Base-by-base conservation (phyloP, 2,329 filamentous ascomycete genomes). In the Colletotrichum musae region DNA sequence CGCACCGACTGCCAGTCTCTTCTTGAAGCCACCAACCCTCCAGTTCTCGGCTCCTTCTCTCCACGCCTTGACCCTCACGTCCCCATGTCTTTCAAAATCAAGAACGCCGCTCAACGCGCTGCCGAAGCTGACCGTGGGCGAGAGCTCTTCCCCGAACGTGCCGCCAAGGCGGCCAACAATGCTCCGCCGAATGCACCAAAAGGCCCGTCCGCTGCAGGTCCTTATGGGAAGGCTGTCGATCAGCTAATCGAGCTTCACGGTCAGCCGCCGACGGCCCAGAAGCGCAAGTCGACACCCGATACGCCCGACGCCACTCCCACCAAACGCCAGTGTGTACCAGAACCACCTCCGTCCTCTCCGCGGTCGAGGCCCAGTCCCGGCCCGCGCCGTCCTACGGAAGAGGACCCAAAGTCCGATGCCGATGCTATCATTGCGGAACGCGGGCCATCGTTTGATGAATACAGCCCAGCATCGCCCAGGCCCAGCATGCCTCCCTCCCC, bases 291-390 rank as follows among this genome's bases (percentile, higher is more conserved):
- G 7, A 18, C 43, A 10, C 16, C 28, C 4, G 51, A 43, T 3
- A 13, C 41, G 4, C 15, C 32, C 5, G 41, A 51, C n/a, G n/a
- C 24, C 12, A 32, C 3, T 6, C 45, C 50, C 13, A 16, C 43
- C 9, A 69, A 69, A 28, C 50, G 64, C 13, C 52, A 45, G 12
- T 53, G 64, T 15, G 18, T 57, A 10, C 36, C 51, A 13, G 51
- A 18, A 16, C 26, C 60, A 6, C 9, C 52, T 5, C 43, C 32
- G 10, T 56, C 32, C 32, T 36, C 26, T 54, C 59, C 26, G n/a
- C 16, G 50, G 59, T 15, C 7, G 41, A 47, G 36, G 18, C 57
- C 45, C 10, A 51, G 32, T 16, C 28, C 28, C 9, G 26, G 5
- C 3, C 16, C 0, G 5, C 41, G 16, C 16, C 41, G 41, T 43